phyloP scores from a whole-genome alignment of 2,329 filamentous ascomycete genomes.

The Sarocladium kiliense region DNA sequence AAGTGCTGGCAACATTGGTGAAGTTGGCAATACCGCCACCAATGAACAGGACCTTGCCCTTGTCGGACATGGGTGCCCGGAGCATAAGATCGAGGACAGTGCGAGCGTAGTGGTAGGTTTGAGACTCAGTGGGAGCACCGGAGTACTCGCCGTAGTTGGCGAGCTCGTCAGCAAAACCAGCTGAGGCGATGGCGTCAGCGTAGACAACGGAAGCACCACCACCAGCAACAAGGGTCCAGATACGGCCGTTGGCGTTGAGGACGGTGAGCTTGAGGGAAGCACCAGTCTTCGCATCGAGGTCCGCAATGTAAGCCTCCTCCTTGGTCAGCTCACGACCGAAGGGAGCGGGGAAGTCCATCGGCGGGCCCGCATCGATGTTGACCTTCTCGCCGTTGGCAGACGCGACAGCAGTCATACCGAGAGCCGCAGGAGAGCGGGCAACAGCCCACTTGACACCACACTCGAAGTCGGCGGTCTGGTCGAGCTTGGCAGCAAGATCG shows the following conservation, averaged over 20 bases:
- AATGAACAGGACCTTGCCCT: slow-evolving; percentile 99
- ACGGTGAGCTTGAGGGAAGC: slow-evolving; percentile 98
- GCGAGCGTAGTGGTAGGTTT: slow-evolving; percentile 98
- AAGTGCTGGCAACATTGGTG: slow-evolving; percentile 98
- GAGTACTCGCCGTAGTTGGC: slow-evolving; percentile 99
- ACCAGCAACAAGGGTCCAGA: slow-evolving; percentile 98
- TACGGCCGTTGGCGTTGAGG: slow-evolving; percentile 82
- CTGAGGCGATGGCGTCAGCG: slow-evolving; percentile 94
- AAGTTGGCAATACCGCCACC: slow-evolving; percentile 99
- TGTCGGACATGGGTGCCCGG: slow-evolving; percentile 73
- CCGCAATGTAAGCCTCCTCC: slow-evolving; percentile 98
- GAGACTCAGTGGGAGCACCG: slow-evolving; percentile 94
- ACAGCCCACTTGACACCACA: slow-evolving; percentile 99
- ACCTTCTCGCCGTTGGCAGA: slow-evolving; percentile 66
- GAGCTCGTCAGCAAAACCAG: slow-evolving; percentile 90
- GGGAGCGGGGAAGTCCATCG: slow-evolving; percentile 97
- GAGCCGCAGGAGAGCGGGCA: slow-evolving; percentile 81
- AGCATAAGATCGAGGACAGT: slow-evolving; percentile 98
- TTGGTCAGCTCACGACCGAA: slow-evolving; percentile 98
- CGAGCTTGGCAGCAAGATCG: slow-evolving; percentile 95
- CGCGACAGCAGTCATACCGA: slow-evolving; percentile 70
- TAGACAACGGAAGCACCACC: slow-evolving; percentile 99
- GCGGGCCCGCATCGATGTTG: slow-evolving; percentile 91
- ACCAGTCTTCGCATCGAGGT: slow-evolving; percentile 98
- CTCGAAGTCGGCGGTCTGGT: slow-evolving; percentile 99